Base-by-base conservation (phyloP, 1,284 basidiomycete species). In the Megacollybia platyphylla region DNA sequence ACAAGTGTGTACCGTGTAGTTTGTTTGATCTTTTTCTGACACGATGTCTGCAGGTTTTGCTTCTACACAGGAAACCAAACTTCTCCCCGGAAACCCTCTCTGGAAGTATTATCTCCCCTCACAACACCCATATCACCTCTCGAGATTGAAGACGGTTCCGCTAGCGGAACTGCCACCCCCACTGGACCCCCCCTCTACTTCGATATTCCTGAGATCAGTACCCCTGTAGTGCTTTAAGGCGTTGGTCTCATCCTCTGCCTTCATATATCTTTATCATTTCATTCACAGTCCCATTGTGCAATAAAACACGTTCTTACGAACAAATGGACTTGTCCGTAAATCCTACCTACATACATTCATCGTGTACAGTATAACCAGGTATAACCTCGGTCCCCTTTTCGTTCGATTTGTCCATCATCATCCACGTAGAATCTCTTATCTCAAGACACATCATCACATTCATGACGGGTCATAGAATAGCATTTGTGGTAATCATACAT, bases 1-100 rank as follows among this genome's bases (percentile, higher is more conserved):
- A 72, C 55, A 73, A 67, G 82, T 83, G 49, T 48, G 77, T 67
- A 20, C 46, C 20, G 36, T 38, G 15, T 15, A 15, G 15, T 41
- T 32, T 36, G 11, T 6, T 9, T 35, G 31, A 26, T 31, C 42
- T 31, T 29, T 46, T 7, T 27, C 51, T 40, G 30, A 17, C 34
- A 53, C 24, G 8, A 35, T 34, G 13, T 13, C 27, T 30, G 18
- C 47, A 86, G 83, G 50, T 85, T 81, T 56, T 86, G 83, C 63
- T 87, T 85, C 59, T 87, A 73, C 58, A 85, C 83, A 0, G 82
- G 82, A 7, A 44, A 57, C 11, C 62, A 62, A 41, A 40, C 30
- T 44, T 54, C n/a, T 48, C 56, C 2, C 46, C 58, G 7, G 61
- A 62, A 31, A 42, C 56, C 57, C 4, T 52, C 42, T 30, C 43